Percentiles rank a stretch among this genome's conserved stretches.
Evolutionary conservation across 352 stramenopile species (phyloP).

Genomic region (Phytophthora nicotianae): DNA sequence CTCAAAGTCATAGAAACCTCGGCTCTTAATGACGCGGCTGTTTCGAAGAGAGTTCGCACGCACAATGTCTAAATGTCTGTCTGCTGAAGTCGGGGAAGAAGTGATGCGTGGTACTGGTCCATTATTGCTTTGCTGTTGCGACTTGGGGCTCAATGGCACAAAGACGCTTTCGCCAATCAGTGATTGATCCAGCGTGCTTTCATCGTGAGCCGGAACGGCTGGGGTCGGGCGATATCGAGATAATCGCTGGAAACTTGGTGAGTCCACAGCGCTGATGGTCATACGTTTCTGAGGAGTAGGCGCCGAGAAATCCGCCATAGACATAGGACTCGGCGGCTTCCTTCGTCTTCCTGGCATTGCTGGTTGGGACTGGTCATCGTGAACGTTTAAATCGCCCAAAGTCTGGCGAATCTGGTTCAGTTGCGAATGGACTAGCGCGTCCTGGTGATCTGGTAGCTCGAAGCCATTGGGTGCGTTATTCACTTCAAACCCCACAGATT

Average conservation of each 20-base stretch:
- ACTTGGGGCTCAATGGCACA: slow-evolving; percentile 53
- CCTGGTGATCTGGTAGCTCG: slow-evolving; percentile 7
- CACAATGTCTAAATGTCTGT: slow-evolving; percentile 12
- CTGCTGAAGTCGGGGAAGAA: slow-evolving; percentile 34
- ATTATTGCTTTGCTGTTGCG: slow-evolving; percentile 20
- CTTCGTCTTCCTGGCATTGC: slow-evolving; percentile 26
- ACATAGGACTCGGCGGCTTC: slow-evolving; percentile 55
- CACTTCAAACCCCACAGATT: slow-evolving; percentile 19
- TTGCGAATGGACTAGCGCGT: slow-evolving; percentile 22
- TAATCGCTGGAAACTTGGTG: slow-evolving; percentile 50
- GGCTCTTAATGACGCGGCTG: slow-evolving; percentile 79
- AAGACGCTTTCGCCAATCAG: slow-evolving; percentile 76
- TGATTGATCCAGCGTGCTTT: slow-evolving; percentile 59
- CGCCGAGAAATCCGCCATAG: slow-evolving; percentile 66
- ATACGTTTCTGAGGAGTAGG: slow-evolving; percentile 31
- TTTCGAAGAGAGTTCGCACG: slow-evolving; percentile 42
- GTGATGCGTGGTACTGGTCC: slow-evolving; percentile 39
- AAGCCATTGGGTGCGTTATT: slow-evolving; percentile 4
- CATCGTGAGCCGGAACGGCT: slow-evolving; percentile 22
- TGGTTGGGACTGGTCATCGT: slow-evolving; percentile 20
- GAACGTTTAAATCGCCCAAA: slow-evolving; percentile 28
- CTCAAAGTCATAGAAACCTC: slow-evolving; percentile 76
- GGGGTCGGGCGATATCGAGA: slow-evolving; percentile 37
- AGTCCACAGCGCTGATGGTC: slow-evolving; percentile 33
- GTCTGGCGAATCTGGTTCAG: slow-evolving; percentile 36